Conservation (phyloP, 2,329 filamentous ascomycete species). For the Alternaria sp. region DNA sequence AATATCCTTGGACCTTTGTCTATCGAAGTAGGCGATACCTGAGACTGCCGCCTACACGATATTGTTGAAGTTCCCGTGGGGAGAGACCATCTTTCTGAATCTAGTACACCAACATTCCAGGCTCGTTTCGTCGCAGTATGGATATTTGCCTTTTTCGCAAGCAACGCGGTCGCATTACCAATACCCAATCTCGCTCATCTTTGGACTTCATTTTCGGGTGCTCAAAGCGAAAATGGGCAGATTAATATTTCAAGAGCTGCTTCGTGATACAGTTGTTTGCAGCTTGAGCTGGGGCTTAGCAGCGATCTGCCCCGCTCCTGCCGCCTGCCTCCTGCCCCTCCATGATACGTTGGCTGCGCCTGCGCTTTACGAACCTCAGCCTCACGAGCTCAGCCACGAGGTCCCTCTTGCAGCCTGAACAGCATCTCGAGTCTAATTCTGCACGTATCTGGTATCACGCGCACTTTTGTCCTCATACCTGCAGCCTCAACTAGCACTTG, state of each 20-base stretch:
- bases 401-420: neutral
- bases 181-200: neutral
- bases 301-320: slow-evolving; percentile 9
- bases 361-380: neutral
- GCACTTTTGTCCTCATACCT: neutral
- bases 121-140: neutral
- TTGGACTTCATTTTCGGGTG: neutral
- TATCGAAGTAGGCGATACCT: neutral
- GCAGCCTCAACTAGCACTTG: neutral
- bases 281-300: slow-evolving; percentile 1
- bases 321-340: slow-evolving; percentile 9
- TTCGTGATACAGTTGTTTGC: neutral
- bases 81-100: neutral
- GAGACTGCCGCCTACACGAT: neutral
- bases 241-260: neutral
- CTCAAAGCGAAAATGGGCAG: neutral
- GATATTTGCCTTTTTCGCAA: neutral
- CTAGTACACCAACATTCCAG: neutral
- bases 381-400: neutral
- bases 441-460: neutral
- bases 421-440: neutral
- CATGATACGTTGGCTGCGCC: slow-evolving; percentile 2
- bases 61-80: neutral
- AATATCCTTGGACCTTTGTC: neutral
- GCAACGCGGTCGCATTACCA: neutral